phyloP scores from a whole-genome alignment of 257 asterid species.

The Rehmannia glutinosa region DNA sequence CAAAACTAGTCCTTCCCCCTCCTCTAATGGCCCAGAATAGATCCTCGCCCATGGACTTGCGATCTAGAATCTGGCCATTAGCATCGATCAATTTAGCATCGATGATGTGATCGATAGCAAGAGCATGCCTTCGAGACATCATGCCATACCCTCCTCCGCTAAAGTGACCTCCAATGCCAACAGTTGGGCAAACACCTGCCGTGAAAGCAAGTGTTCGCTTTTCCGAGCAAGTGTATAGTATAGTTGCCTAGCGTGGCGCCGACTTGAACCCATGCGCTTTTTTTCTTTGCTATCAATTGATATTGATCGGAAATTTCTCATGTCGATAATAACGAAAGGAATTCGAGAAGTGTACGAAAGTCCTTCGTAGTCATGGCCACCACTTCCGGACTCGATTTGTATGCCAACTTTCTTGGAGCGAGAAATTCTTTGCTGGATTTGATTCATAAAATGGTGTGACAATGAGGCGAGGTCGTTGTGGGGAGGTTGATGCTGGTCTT shows the following conservation, averaged over 20 bases:
- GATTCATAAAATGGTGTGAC: background rate
- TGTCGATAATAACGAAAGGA: constrained; percentile 18
- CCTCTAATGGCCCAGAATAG: constrained; percentile 17
- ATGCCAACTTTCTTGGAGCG: background rate
- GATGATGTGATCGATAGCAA: constrained; percentile 12
- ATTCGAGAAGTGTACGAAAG: constrained; percentile 8
- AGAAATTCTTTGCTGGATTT: background rate
- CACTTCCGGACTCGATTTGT: background rate
- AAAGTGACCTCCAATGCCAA: constrained; percentile 11
- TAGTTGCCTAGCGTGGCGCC: background rate
- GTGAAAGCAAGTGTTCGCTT: constrained; percentile 10
- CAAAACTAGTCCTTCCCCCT: constrained; percentile 5
- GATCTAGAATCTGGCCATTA: background rate
- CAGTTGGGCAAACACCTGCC: constrained; percentile 14
- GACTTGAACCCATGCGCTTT: background rate
- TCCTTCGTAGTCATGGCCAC: constrained; percentile 20
- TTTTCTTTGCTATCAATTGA: background rate
- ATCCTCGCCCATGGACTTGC: background rate
- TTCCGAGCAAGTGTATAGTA: background rate
- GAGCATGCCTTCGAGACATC: constrained; percentile 10
- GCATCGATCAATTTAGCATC: constrained; percentile 3
- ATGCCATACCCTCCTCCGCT: constrained; percentile 16
- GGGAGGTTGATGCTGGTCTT: background rate
- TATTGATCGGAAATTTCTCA: background rate
- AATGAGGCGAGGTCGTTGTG: background rate